phyloP scores from a whole-genome alignment of 2,329 filamentous ascomycete genomes.

The Aspergillus arachidicola region DNA sequence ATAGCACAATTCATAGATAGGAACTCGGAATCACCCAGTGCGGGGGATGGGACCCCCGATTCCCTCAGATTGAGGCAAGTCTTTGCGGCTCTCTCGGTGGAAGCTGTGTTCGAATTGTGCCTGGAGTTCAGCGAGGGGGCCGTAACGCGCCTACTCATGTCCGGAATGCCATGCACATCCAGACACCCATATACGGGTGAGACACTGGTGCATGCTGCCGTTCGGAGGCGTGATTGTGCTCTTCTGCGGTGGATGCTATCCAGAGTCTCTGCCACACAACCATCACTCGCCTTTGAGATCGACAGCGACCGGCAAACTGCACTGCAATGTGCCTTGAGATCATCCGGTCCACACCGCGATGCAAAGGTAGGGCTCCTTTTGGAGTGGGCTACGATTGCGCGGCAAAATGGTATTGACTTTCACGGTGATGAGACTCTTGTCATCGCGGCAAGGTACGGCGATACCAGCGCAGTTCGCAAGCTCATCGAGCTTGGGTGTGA shows the following conservation, averaged over 20 bases:
- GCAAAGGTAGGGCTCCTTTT: background rate
- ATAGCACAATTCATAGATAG: background rate
- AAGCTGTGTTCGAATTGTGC: background rate
- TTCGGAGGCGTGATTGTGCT: background rate
- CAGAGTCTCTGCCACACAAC: background rate
- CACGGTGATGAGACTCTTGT: background rate
- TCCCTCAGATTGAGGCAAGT: background rate
- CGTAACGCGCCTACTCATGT: background rate
- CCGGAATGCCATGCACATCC: background rate
- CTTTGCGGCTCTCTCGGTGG: background rate
- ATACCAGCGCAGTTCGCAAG: background rate
- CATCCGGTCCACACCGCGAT: background rate
- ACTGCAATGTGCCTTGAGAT: background rate
- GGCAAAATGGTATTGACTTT: background rate
- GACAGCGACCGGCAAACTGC: background rate
- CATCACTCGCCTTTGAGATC: background rate
- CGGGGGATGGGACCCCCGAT: too few relatives aligned
- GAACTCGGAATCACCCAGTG: too few relatives aligned
- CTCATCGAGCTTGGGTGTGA: background rate
- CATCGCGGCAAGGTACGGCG: background rate
- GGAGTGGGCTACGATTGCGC: background rate
- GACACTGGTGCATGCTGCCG: background rate
- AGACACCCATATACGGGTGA: background rate
- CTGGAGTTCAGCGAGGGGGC: background rate
- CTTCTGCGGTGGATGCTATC: background rate